Evolutionary conservation across 2,329 filamentous ascomycete species (phyloP).

Genomic region (Trichoderma sp.): DNA sequence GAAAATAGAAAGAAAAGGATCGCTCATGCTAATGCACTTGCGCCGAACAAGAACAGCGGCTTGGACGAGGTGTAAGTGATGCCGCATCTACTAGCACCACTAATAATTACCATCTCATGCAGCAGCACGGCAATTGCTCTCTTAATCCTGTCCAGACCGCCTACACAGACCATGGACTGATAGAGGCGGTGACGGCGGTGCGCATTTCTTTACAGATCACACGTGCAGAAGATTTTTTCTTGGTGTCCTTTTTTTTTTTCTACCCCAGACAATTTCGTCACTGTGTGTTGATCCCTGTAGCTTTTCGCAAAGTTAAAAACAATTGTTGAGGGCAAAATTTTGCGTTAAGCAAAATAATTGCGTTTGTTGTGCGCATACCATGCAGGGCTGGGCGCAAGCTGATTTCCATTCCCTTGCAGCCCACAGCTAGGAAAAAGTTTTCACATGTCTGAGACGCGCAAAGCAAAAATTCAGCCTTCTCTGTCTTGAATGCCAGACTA

Average conservation of each 20-base stretch:
- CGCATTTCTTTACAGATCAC: conserved; percentile 8
- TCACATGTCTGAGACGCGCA: conserved; percentile 16
- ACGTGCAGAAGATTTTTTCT: background rate
- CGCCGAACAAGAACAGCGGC: conserved; percentile 5
- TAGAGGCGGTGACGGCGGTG: conserved; percentile 23
- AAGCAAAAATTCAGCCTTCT: background rate
- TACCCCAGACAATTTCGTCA: background rate
- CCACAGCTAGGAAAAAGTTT: background rate
- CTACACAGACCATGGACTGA: background rate
- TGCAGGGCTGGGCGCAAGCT: conserved; percentile 3
- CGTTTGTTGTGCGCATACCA: background rate
- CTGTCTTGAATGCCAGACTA: background rate
- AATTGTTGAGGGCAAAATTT: background rate
- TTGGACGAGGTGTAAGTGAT: background rate
- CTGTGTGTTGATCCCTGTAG: background rate
- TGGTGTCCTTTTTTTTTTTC: background rate
- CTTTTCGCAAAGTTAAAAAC: background rate
- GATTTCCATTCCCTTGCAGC: background rate
- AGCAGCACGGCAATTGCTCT: background rate
- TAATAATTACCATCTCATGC: conserved; percentile 2
- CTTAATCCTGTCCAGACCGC: background rate
- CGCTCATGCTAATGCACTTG: conserved; percentile 25
- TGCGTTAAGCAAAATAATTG: background rate
- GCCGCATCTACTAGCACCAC: no score
- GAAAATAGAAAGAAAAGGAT: conserved; percentile 17